These are phyloP conservation scores for Suillus weaverae DNA, from an alignment of 768 basidiomycete species.

Conservation along the genomic window DNA sequence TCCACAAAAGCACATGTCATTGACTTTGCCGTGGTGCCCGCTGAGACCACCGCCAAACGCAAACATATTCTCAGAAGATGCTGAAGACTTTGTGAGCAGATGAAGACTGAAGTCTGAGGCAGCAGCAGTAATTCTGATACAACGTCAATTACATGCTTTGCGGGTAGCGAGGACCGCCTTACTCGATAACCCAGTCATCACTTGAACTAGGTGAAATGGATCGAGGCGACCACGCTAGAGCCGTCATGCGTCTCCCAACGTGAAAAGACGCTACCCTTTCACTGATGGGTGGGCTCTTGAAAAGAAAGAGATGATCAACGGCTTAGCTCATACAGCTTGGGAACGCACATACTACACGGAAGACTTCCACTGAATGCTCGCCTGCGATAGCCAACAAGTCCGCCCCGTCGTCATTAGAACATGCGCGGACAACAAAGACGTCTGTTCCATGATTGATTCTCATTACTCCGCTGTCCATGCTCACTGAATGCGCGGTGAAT, in stretches of 20 bases:
- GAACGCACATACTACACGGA: constrained; percentile 54
- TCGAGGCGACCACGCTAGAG: constrained; percentile 76
- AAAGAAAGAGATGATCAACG: constrained; percentile 13
- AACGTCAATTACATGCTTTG: constrained; percentile 12
- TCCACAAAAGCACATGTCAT: constrained; percentile 79
- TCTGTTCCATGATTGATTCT: constrained; percentile 58
- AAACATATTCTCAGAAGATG: constrained; percentile 53
- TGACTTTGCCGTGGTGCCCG: constrained; percentile 78
- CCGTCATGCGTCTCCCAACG: constrained; percentile 67
- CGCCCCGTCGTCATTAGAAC: constrained; percentile 56
- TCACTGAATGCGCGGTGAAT: neutral
- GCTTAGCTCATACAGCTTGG: neutral
- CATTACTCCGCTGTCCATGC: constrained; percentile 50
- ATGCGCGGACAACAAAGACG: constrained; percentile 63
- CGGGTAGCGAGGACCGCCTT: constrained; percentile 20
- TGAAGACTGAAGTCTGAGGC: constrained; percentile 70
- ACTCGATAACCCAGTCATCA: constrained; percentile 77
- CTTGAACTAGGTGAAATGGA: constrained; percentile 64
- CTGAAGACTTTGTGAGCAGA: constrained; percentile 58
- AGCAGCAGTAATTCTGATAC: constrained; percentile 62
- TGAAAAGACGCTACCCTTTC: constrained; percentile 68
- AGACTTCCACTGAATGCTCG: constrained; percentile 68
- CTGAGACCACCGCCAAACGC: constrained; percentile 78
- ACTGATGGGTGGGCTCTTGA: constrained; percentile 44
- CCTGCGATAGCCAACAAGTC: constrained; percentile 77